Base-by-base conservation (phyloP, 257 asterid species). In the Penstemon newberryi region DNA sequence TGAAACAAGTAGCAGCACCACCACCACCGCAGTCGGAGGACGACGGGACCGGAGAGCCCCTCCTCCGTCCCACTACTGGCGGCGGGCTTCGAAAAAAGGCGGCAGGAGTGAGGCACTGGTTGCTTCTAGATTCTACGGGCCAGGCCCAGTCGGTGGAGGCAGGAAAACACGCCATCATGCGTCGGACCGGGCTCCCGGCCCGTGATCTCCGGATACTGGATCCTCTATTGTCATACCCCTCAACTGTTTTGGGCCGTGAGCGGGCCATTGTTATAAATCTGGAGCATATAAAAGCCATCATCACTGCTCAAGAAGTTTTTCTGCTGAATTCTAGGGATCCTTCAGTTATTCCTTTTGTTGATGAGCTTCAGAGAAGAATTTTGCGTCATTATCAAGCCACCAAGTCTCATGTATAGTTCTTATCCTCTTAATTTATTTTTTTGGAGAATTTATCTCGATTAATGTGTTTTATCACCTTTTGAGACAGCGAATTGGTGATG, bases 151-250 rank as follows among this genome's bases (percentile, higher is more conserved):
- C 84, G 7, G 89, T 81, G 60, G 98, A 91, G 85, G 97, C 73
- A 44, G 99, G 99, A 1, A 94, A 94, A 67, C 97, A 94, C 70
- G 90, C 95, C 36, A 91, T 94, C 80, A 91, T 94, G 96, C 78
- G 90, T 59, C 94, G 93, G 39, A 94, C 99, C 47, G 99, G 99
- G 2, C 87, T 94, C 5, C 97, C 99, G 45, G 98, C 96, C 15
- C 96, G 97, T 6, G 99, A 94, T 81, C 91, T 94, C 53, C 84
- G 99, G 8, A 94, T 94, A 11, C 86, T 94, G 6, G 99, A 94
- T 63, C 97, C 99, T 7, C 81, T 87, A 0, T 67, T 94, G 44
- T 91, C 97, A 15, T 94, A 91, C 43, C 99, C 97, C 0, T 89
- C 97, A 3, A 89, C 96, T 15, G 91, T 91, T 4, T 74, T 94